Evolutionary conservation across 768 basidiomycete genomes (phyloP).

Genomic region (Filobasidium wieringae): DNA sequence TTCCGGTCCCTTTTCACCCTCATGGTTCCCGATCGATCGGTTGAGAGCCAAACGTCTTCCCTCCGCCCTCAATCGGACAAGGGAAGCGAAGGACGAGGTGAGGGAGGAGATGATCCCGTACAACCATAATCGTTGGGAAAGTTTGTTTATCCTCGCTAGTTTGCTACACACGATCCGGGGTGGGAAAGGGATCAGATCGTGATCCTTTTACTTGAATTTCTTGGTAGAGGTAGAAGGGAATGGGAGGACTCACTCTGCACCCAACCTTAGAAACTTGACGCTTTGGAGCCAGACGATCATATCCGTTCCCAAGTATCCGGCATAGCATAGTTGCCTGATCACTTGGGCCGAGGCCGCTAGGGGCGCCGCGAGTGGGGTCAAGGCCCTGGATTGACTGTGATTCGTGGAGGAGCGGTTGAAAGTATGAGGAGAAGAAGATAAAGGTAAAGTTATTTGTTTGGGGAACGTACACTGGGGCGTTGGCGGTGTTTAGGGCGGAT

Average conservation of each 20-base stretch:
- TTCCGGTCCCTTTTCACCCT: conserved; percentile 38
- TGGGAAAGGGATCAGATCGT: neutral
- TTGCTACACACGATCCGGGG: conserved; percentile 56
- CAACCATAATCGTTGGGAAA: conserved; percentile 76
- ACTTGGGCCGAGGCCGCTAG: conserved; percentile 67
- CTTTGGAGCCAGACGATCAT: conserved; percentile 67
- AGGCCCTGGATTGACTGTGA: conserved; percentile 37
- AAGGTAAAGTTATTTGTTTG: neutral
- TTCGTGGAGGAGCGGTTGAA: conserved; percentile 10
- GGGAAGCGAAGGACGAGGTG: conserved; percentile 38
- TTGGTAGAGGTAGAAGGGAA: neutral
- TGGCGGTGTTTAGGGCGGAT: conserved; percentile 62
- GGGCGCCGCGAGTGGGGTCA: conserved; percentile 42
- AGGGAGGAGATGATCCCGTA: conserved; percentile 74
- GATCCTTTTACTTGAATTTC: neutral
- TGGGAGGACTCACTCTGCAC: conserved; percentile 24
- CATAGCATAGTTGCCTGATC: conserved; percentile 74
- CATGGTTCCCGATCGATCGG: conserved; percentile 11
- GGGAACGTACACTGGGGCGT: conserved; percentile 27
- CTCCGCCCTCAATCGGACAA: conserved; percentile 32
- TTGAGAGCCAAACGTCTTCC: conserved; percentile 21
- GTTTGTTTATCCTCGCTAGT: conserved; percentile 51
- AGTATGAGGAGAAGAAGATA: neutral
- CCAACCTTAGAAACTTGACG: conserved; percentile 28
- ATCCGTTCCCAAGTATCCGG: conserved; percentile 74